Base-by-base conservation (phyloP, 306 rosid genomes). In the Mucuna pruriens region DNA sequence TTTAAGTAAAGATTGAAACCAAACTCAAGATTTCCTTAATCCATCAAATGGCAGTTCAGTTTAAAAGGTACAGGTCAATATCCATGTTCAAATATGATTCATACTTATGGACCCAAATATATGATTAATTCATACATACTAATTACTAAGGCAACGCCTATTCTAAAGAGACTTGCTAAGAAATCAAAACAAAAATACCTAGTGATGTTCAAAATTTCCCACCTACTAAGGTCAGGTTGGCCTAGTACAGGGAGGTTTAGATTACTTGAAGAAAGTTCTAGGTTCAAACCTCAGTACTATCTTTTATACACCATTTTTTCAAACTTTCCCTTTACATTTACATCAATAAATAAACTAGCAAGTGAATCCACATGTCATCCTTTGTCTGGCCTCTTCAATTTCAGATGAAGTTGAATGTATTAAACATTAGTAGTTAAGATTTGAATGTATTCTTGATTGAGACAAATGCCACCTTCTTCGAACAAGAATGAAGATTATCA, bases 391-490 rank as follows among this genome's bases (percentile, higher is more conserved):
- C 66, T 73, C 60, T 86, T 77, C 82, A 87, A 67, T 79, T 82
- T 86, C 82, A 81, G 75, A 75, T 78, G 19, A 57, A 80, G 39
- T 74, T 65, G 60, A 62, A 67, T 84, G 77, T 83, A 34, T 54
- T 51, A 6, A 6, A 71, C 33, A 69, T 74, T 60, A 38, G 84
- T 34, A 12, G 79, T 34, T 58, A 79, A 75, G 9, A 76, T 61
- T 63, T 74, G 23, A 75, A 8, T 39, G 52, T 40, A 71, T 81
- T 84, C 74, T 86, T 88, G 46, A 93, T 73, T 0, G 94, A 88
- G 68, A 95, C 58, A 84, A 91, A 95, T 12, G 97, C 97, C 20
- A 89, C 92, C 81, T 88, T 90, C 76, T 82, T 85, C 0, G 86
- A 73, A 62, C 77, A 44, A 19, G 89, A 80, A 74, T 72, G 55